phyloP scores from a whole-genome alignment of 169 alveolate genomes.

The Plasmodium vivax region DNA sequence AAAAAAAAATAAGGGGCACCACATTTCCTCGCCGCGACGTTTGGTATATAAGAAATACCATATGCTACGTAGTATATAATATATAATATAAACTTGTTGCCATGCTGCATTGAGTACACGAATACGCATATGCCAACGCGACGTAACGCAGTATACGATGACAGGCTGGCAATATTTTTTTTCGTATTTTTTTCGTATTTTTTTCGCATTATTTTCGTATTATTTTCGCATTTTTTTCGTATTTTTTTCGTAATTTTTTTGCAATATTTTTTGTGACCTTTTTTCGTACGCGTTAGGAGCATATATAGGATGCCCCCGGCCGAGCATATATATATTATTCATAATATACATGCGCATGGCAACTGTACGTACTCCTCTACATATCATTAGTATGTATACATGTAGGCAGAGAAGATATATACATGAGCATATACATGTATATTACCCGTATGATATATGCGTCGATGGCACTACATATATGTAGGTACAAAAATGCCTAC shows the following conservation, averaged over 20 bases:
- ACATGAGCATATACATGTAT: background rate
- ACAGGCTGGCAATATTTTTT: background rate
- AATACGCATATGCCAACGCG: background rate
- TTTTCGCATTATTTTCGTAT: no score
- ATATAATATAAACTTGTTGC: background rate
- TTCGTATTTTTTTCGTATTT: no score
- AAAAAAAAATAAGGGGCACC: background rate
- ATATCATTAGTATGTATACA: background rate
- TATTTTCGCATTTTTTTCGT: no score
- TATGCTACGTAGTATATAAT: background rate
- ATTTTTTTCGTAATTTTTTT: background rate
- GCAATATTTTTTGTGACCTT: background rate
- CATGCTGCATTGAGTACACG: background rate
- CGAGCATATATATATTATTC: background rate
- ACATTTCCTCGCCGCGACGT: background rate
- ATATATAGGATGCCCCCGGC: background rate
- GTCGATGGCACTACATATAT: background rate
- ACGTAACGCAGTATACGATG: background rate
- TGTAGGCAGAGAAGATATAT: background rate
- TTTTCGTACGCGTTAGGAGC: background rate
- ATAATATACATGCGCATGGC: background rate
- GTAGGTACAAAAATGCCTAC: background rate
- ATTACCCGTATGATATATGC: background rate
- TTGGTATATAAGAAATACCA: background rate
- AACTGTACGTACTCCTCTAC: background rate